Conservation (phyloP, 495 filamentous ascomycete genomes). For the Trichodelitschia bisporula region DNA sequence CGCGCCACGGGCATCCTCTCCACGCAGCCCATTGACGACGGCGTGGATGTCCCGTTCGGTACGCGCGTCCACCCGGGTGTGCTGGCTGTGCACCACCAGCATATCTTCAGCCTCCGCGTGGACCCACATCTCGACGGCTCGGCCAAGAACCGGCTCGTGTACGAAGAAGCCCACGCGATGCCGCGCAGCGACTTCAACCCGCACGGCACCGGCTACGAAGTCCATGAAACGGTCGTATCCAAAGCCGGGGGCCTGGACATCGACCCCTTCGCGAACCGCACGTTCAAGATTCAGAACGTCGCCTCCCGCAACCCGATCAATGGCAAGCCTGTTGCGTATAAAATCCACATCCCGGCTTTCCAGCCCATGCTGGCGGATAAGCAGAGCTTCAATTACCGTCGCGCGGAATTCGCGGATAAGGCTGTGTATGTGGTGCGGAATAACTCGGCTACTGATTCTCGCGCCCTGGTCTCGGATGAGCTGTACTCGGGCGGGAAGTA, state of each 20-base stretch:
- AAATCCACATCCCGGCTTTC: conserved; percentile 46
- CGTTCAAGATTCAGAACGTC: conserved; percentile 62
- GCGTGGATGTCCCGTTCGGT: conserved; percentile 43
- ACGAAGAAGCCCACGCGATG: conserved; percentile 49
- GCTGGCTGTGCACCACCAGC: conserved; percentile 55
- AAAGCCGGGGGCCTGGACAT: conserved; percentile 39
- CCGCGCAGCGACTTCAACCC: conserved; percentile 57
- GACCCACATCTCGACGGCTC: conserved; percentile 61
- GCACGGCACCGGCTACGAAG: conserved; percentile 51
- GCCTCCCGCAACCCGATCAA: conserved; percentile 36
- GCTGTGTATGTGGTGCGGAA: conserved; percentile 67
- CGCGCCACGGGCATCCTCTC: conserved; percentile 65
- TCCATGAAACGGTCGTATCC: conserved; percentile 31
- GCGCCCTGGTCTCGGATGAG: conserved; percentile 53
- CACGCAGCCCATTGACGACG: conserved; percentile 56
- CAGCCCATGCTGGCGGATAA: conserved; percentile 57
- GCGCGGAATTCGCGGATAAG: conserved; percentile 64
- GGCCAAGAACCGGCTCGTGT: conserved; percentile 37
- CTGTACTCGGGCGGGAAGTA: conserved; percentile 65
- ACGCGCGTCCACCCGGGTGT: conserved; percentile 75
- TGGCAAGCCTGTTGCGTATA: conserved; percentile 53
- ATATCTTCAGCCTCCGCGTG: conserved; percentile 72
- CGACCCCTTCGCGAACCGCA: conserved; percentile 34
- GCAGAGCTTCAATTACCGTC: conserved; percentile 38
- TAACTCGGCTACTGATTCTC: too few relatives aligned